phyloP scores from a whole-genome alignment of 2,329 filamentous ascomycete species.

The Aspergillus neoniger region DNA sequence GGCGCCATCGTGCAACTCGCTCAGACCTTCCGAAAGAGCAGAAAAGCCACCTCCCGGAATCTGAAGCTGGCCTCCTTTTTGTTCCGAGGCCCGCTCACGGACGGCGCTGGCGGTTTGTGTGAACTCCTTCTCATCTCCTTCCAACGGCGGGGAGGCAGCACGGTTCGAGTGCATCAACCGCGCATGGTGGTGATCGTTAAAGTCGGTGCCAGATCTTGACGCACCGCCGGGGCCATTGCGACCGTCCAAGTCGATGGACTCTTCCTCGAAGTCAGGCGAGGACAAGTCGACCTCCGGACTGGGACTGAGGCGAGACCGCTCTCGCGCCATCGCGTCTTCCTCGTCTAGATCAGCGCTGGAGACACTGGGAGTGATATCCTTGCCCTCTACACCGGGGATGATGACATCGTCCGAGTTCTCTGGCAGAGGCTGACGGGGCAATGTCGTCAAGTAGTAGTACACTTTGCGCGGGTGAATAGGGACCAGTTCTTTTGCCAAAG shows the following conservation, averaged over 20 bases:
- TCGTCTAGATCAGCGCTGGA: constrained; percentile 75
- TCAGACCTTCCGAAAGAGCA: constrained; percentile 49
- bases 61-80: constrained; percentile 33
- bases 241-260: constrained; percentile 55
- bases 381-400: constrained; percentile 52
- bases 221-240: constrained; percentile 66
- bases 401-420: constrained; percentile 59
- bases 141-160: constrained; percentile 82
- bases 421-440: constrained; percentile 77
- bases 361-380: constrained; percentile 79
- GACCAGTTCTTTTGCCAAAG: constrained; percentile 89
- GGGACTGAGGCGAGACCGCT: constrained; percentile 71
- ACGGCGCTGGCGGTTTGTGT: constrained; percentile 90
- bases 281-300: constrained; percentile 94
- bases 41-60: constrained; percentile 34
- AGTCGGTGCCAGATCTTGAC: constrained; percentile 37
- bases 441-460: constrained; percentile 95
- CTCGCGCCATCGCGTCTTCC: constrained; percentile 60
- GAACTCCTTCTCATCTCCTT: constrained; percentile 95
- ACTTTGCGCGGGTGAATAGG: constrained; percentile 90
- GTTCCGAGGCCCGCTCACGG: constrained; percentile 56
- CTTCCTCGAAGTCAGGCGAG: constrained; percentile 79
- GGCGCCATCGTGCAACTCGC: constrained; percentile 30
- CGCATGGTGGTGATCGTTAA: constrained; percentile 61
- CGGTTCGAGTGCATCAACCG: constrained; percentile 64